These are phyloP conservation scores for Mimosa bimucronata DNA, from an alignment of 306 rosid genomes.

Conservation along the genomic window DNA sequence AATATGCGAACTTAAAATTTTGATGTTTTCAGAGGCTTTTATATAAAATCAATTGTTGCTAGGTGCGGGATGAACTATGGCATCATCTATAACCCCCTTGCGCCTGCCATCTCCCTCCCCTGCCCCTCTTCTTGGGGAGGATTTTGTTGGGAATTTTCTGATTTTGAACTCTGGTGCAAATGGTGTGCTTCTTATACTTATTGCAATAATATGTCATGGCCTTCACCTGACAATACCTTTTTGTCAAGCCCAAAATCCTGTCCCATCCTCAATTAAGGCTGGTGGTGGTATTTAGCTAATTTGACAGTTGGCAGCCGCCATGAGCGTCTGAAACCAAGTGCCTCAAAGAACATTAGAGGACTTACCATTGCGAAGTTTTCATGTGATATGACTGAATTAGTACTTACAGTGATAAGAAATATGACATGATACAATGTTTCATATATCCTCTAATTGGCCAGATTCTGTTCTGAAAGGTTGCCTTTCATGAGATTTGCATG, in stretches of 20 bases:
- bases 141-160: neutral
- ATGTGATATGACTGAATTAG: neutral
- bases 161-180: neutral
- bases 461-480: conserved; percentile 8
- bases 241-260: conserved; percentile 5
- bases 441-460: conserved; percentile 13
- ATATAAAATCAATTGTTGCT: conserved; percentile 13
- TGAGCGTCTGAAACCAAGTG: conserved; percentile 4
- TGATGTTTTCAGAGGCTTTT: neutral
- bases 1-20: conserved; percentile 8
- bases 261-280: neutral
- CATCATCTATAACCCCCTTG: neutral
- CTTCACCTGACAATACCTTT: conserved; percentile 7
- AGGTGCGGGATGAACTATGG: neutral
- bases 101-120: neutral
- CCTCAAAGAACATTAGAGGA: neutral
- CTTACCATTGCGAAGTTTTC: neutral
- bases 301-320: neutral
- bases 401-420: neutral
- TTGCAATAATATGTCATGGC: neutral
- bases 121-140: neutral
- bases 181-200: conserved; percentile 6
- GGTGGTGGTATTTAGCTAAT: neutral
- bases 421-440: conserved; percentile 4
- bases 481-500: conserved; percentile 4